Conservation (phyloP, 257 asterid species). For the Przewalskia tangutica region DNA sequence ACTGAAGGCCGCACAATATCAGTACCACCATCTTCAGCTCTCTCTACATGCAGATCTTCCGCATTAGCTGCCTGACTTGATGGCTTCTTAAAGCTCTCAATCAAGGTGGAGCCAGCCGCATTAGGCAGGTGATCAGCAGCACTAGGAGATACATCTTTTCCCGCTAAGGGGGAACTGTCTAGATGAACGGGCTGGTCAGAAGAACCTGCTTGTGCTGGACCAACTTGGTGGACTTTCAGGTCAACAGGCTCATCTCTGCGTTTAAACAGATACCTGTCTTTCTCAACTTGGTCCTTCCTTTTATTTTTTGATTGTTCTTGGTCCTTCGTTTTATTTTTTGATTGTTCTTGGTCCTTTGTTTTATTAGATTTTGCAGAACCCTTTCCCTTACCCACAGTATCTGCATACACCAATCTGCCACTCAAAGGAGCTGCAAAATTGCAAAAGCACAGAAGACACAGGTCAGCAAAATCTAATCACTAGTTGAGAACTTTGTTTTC, state of each 20-base stretch:
- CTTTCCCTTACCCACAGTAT: slow-evolving; percentile 33
- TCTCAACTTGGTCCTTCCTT: slow-evolving; percentile 20
- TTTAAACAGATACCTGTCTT: slow-evolving; percentile 25
- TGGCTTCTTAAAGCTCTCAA: slow-evolving; percentile 28
- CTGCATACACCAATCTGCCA: slow-evolving; percentile 35
- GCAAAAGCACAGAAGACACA: not conserved
- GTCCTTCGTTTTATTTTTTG: slow-evolving; percentile 2
- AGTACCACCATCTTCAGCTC: slow-evolving; percentile 10
- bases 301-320: no score
- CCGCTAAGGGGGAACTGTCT: slow-evolving; percentile 29
- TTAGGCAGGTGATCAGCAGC: slow-evolving; percentile 16
- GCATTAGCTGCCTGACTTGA: slow-evolving; percentile 19
- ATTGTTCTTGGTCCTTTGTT: slow-evolving; percentile 5
- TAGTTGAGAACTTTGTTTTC: not conserved
- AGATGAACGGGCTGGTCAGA: slow-evolving; percentile 20
- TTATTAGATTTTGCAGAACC: slow-evolving; percentile 21
- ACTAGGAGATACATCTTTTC: slow-evolving; percentile 10
- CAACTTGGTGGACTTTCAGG: slow-evolving; percentile 33
- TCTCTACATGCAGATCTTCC: slow-evolving; percentile 6
- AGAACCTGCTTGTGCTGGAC: slow-evolving; percentile 23
- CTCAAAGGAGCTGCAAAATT: slow-evolving; percentile 32
- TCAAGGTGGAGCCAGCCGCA: slow-evolving; percentile 21
- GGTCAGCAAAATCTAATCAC: not conserved
- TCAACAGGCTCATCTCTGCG: slow-evolving; percentile 60
- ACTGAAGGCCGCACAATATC: slow-evolving; percentile 4